Base-by-base conservation (phyloP, 1,284 basidiomycete species). In the Ustilago xerochloae region DNA sequence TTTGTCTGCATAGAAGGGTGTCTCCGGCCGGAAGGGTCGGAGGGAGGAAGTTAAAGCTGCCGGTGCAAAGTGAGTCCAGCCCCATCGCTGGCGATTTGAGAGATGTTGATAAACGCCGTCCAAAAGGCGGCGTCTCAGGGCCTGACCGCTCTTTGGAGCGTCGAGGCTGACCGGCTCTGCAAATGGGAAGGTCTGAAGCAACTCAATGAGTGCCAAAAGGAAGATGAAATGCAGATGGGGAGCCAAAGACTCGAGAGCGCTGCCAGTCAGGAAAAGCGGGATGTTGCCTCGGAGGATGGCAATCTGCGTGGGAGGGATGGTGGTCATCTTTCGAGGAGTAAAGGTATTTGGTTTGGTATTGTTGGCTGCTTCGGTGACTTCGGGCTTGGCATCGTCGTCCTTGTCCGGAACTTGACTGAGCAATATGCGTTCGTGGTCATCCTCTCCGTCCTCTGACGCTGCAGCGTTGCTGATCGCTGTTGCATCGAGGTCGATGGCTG, bases 141-240 rank as follows among this genome's bases (percentile, higher is more conserved):
- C 46, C 29, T 79, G 62, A 18, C 78, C 78, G 35, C 59, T 69
- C 49, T 58, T 57, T 24, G 47, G 59, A 2, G 65, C 65, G 20
- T 58, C 54, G 28, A 63, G 36, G 28, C 63, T 62, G 43, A 65
- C 39, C 9, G 65, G 48, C 41, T 81, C 80, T 24, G 68, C 68
- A 20, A 81, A 77, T 10, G 80, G 80, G 50, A 81, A 81, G 1
- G 61, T 59, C 24, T 70, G 62, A 16, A 81, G 46, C 26, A 81
- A 53, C 50, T 75, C 62, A 28, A 75, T 47, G 12, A 81, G 63
- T 9, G 66, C 73, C 22, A 77, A 32, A 26, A 75, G 73, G 22
- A 81, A 54, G 24, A 63, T 62, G 29, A 80, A 68, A 35, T 78
- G 78, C 16, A 81, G 64, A 20, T 60, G 58, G 2, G 71, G 68